Conservation (phyloP, 1,284 basidiomycete genomes). For the Phenoliferia sp. region DNA sequence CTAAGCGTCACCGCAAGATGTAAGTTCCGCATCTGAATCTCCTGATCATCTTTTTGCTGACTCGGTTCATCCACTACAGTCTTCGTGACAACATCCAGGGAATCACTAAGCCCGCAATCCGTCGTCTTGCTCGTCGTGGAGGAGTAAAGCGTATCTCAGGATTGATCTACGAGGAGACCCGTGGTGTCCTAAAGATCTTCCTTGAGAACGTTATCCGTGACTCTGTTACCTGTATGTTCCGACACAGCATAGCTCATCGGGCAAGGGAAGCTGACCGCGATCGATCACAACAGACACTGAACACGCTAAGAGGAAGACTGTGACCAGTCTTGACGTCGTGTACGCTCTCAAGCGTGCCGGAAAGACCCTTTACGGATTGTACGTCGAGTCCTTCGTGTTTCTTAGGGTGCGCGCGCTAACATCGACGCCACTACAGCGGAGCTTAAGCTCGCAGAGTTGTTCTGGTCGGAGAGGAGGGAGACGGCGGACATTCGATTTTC, state of each 20-base stretch:
- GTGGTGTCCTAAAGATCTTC: constrained; percentile 75
- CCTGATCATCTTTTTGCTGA: too few relatives aligned
- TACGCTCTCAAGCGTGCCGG: constrained; percentile 91
- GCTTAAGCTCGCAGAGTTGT: too few relatives aligned
- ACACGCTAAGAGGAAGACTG: constrained; percentile 84
- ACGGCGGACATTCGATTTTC: too few relatives aligned
- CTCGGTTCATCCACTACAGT: constrained; percentile 31
- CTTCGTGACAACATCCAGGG: constrained; percentile 70
- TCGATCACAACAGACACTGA: constrained; percentile 54
- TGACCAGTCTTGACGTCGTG: constrained; percentile 83
- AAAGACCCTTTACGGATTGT: constrained; percentile 74
- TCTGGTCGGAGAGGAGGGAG: too few relatives aligned
- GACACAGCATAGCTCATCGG: too few relatives aligned
- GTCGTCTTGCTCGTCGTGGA: constrained; percentile 88
- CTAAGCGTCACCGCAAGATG: too few relatives aligned
- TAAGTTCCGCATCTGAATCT: too few relatives aligned
- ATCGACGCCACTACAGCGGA: too few relatives aligned
- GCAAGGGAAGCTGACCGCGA: constrained; percentile 44
- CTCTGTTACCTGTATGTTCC: constrained; percentile 58
- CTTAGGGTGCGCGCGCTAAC: too few relatives aligned
- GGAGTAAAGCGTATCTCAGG: constrained; percentile 93
- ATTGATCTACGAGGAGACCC: constrained; percentile 89
- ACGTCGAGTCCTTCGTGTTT: too few relatives aligned
- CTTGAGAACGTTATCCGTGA: constrained; percentile 70
- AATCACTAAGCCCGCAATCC: constrained; percentile 89